Evolutionary conservation across 2,329 filamentous ascomycete species (phyloP).

Genomic region (Allantophomopsis lycopodina): DNA sequence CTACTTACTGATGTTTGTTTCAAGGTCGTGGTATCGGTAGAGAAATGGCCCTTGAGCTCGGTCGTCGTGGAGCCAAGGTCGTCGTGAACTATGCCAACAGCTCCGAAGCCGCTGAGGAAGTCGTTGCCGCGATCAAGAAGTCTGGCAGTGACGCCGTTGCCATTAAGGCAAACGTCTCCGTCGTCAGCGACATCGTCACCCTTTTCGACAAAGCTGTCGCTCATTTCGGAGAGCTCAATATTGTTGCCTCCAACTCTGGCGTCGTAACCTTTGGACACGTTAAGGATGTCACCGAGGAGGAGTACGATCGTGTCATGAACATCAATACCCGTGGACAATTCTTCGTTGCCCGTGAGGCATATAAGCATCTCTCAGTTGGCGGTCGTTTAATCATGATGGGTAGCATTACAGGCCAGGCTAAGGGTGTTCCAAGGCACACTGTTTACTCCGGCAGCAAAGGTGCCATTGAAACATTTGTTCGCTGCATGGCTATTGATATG

Average conservation of each 20-base stretch:
- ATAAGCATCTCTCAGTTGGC: conserved; percentile 53
- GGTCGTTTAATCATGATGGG: conserved; percentile 63
- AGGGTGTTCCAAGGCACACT: conserved; percentile 56
- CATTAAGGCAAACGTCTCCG: conserved; percentile 54
- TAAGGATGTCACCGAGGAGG: conserved; percentile 55
- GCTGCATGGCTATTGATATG: conserved; percentile 59
- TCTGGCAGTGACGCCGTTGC: conserved; percentile 47
- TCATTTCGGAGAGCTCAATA: conserved; percentile 53
- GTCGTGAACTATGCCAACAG: conserved; percentile 57
- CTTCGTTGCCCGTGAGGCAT: conserved; percentile 58
- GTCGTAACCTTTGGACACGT: conserved; percentile 56
- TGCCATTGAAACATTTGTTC: conserved; percentile 64
- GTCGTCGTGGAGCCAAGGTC: conserved; percentile 49
- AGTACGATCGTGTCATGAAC: conserved; percentile 58
- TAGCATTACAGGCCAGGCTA: conserved; percentile 53
- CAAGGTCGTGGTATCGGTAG: conserved; percentile 50
- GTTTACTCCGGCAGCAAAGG: conserved; percentile 68
- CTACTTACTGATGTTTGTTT: background rate
- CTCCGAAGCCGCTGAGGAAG: conserved; percentile 46
- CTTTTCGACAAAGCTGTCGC: conserved; percentile 50
- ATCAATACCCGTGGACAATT: conserved; percentile 58
- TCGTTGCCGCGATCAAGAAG: conserved; percentile 53
- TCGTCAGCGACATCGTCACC: conserved; percentile 45
- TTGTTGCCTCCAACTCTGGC: conserved; percentile 58
- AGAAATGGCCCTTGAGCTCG: conserved; percentile 53